Percentiles rank a stretch among this genome's conserved stretches.
Evolutionary conservation across 306 rosid genomes (phyloP).

Genomic region (Cyamopsis tetragonoloba): DNA sequence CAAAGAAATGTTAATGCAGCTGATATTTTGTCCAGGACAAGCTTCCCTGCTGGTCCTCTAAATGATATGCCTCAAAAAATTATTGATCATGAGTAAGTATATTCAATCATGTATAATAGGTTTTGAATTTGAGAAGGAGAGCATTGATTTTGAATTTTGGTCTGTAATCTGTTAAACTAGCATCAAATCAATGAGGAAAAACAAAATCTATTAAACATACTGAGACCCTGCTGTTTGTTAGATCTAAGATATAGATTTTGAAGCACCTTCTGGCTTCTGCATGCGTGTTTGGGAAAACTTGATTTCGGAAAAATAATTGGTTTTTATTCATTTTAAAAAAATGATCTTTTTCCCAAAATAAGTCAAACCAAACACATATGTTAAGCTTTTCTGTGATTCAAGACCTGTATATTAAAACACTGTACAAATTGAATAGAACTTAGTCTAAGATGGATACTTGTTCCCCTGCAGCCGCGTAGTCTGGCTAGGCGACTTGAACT

Average conservation of each 20-base stretch:
- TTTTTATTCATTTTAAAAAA: too few species aligned
- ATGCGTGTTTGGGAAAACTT: too few species aligned
- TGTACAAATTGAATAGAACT: not conserved
- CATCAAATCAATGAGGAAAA: too few species aligned
- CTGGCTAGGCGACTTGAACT: slow-evolving; percentile 85
- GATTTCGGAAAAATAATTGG: too few species aligned
- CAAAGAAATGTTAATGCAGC: slow-evolving; percentile 56
- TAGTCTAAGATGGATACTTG: slow-evolving; percentile 5
- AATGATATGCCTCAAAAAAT: slow-evolving; percentile 64
- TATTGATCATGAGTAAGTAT: slow-evolving; percentile 70
- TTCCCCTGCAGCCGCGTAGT: slow-evolving; percentile 57
- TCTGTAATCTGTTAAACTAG: not conserved
- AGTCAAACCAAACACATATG: too few species aligned
- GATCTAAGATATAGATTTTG: not conserved
- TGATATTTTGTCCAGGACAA: slow-evolving; percentile 60
- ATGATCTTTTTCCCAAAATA: too few species aligned
- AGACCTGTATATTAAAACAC: not conserved
- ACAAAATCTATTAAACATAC: too few species aligned
- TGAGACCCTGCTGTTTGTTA: not conserved
- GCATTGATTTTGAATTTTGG: not conserved
- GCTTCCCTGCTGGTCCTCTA: slow-evolving; percentile 51
- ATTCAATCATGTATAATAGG: not conserved
- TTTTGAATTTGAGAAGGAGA: not conserved
- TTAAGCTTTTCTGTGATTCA: not conserved
- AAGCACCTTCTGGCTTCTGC: not conserved